Evolutionary conservation across 306 rosid genomes (phyloP), one percentile per base, ranked within the genome.

Genomic region (Acmispon strigosus): DNA sequence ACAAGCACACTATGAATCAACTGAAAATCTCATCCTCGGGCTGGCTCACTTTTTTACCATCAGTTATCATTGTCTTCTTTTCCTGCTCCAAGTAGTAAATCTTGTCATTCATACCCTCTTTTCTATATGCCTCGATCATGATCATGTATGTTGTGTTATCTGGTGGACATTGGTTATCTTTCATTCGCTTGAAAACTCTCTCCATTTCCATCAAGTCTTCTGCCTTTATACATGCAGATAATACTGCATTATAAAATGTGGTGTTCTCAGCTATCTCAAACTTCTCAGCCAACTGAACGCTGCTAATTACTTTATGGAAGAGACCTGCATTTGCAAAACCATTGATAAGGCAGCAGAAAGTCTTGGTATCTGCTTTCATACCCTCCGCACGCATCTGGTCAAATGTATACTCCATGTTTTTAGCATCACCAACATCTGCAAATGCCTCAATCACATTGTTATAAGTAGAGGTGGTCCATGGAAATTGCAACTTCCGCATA

Each of bases 271-370:
- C 91, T 77, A 87, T 79, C 89, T 91, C 97, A 70, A 80, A 79
- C 81, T 78, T 91, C 24, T 83, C 94, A 32, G 99, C 99, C 82
- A 91, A 76, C 66, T 82, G 85, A 71, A 91, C 96, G 7, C 81
- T 75, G 83, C 90, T 74, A 49, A 91, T 84, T 57, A 89, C 99
- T 85, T 91, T 91, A 74, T 95, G 96, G 81, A 95, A 95, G 76
- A 87, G 93, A 71, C 96, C 96, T n/a, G 96, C 99, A 69, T 86
- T 91, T 49, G 99, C 93, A 80, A 85, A 95, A 37, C 99, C 99
- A 19, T 86, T 87, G 69, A 95, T 85, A 63, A 95, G 95, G 88
- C 96, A 95, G 84, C 93, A 91, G 83, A 89, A 89, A 29, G 97
- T 95, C 80, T 89, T 95, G 69, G 96, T 86, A 84, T 95, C 99